Evolutionary conservation across 148 eudicot genomes (phyloP).

Genomic region (Arctostaphylos glauca): DNA sequence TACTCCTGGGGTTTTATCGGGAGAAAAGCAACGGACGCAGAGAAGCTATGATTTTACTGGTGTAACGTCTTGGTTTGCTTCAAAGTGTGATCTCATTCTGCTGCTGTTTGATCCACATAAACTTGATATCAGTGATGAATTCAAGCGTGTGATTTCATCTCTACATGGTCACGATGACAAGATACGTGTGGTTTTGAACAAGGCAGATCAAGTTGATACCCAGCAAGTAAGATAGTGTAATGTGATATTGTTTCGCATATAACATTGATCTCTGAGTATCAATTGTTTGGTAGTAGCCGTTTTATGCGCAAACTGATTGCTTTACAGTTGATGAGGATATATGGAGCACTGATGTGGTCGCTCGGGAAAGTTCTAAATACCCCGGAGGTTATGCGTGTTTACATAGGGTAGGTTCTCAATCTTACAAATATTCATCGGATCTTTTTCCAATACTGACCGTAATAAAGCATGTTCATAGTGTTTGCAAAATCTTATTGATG

Average conservation of each 20-base stretch:
- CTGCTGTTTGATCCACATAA: slow-evolving; percentile 97
- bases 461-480: too few species aligned
- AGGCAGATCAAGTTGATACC: slow-evolving; percentile 97
- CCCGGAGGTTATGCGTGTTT: slow-evolving; percentile 93
- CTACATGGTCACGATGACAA: slow-evolving; percentile 96
- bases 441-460: too few species aligned
- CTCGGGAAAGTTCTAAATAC: slow-evolving; percentile 96
- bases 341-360: slow-evolving; percentile 99
- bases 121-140: slow-evolving; percentile 97
- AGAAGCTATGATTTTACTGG: slow-evolving; percentile 98
- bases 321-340: slow-evolving; percentile 91
- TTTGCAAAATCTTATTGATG: too few species aligned
- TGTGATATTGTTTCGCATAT: not conserved
- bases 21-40: slow-evolving; percentile 96
- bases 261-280: not conserved
- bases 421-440: too few species aligned
- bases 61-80: slow-evolving; percentile 97
- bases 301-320: slow-evolving; percentile 1
- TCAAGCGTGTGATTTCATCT: slow-evolving; percentile 87
- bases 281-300: not conserved
- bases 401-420: slow-evolving; percentile 68
- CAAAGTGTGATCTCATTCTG: slow-evolving; percentile 91
- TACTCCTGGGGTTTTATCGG: slow-evolving; percentile 97
- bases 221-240: slow-evolving; percentile 59
- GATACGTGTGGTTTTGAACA: slow-evolving; percentile 87